Evolutionary conservation across 768 basidiomycete species (phyloP).

Genomic region (Hericium erinaceus): DNA sequence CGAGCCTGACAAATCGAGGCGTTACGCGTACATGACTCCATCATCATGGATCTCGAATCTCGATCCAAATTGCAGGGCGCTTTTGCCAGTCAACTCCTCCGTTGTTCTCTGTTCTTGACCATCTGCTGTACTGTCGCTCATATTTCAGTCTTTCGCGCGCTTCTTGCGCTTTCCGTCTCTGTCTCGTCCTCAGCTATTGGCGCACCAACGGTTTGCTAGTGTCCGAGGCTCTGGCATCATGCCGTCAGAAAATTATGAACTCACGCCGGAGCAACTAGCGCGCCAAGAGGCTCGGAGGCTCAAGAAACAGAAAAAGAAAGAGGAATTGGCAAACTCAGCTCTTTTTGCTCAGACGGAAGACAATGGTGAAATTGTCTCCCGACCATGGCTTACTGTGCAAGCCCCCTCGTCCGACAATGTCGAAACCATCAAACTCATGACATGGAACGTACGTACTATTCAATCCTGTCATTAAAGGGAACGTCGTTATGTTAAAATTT

Average conservation of each 20-base stretch:
- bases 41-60: too few species aligned
- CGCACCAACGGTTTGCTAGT: too few species aligned
- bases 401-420: neutral
- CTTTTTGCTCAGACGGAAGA: slow-evolving; percentile 1
- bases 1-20: too few species aligned
- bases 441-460: slow-evolving; percentile 60
- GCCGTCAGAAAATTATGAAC: slow-evolving; percentile 18
- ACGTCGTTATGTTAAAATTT: neutral
- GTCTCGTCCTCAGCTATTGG: too few species aligned
- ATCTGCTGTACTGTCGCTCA: too few species aligned
- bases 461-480: neutral
- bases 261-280: slow-evolving; percentile 49
- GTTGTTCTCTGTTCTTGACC: too few species aligned
- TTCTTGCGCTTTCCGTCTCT: too few species aligned
- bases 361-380: slow-evolving; percentile 18
- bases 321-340: slow-evolving; percentile 15
- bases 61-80: too few species aligned
- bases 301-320: slow-evolving; percentile 34
- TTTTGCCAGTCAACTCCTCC: too few species aligned
- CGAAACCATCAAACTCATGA: slow-evolving; percentile 45
- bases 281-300: slow-evolving; percentile 36
- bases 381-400: slow-evolving; percentile 29
- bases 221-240: neutral
- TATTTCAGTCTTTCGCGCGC: too few species aligned
- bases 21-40: too few species aligned